phyloP scores from a whole-genome alignment of 305 asterid genomes.

The Solanum hybrid region DNA sequence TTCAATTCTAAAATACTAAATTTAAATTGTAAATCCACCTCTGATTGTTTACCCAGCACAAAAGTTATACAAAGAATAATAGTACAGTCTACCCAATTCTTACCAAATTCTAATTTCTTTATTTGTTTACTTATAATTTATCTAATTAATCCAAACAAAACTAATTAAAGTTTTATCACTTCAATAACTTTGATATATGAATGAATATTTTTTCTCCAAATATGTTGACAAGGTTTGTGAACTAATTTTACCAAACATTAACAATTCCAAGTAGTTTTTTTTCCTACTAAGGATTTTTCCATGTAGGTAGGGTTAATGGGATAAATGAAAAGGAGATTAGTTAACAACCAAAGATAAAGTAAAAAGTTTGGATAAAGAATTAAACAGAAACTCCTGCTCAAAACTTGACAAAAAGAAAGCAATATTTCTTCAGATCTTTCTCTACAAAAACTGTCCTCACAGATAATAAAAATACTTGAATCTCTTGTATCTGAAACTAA shows the following conservation, averaged over 20 bases:
- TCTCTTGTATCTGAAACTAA: neutral
- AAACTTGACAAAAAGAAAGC: neutral
- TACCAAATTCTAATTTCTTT: neutral
- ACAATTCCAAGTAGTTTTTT: neutral
- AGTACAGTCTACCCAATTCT: neutral
- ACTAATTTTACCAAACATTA: neutral
- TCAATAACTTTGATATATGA: neutral
- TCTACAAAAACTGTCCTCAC: neutral
- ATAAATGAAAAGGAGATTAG: neutral
- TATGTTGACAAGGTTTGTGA: neutral
- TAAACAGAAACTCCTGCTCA: neutral
- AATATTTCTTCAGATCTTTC: neutral
- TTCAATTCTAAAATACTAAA: neutral
- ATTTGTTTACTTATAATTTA: neutral
- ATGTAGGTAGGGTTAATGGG: neutral
- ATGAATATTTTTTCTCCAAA: neutral
- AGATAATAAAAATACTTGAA: neutral
- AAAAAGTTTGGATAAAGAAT: neutral
- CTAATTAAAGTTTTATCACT: neutral
- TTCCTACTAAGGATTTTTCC: neutral
- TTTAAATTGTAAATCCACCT: neutral
- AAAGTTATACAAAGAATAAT: rapidly evolving
- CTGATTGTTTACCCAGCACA: neutral
- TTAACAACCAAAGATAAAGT: neutral
- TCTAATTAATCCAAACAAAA: neutral